These are phyloP conservation scores for Annulohypoxylon bovei DNA, from an alignment of 495 filamentous ascomycete genomes.

Conservation along the genomic window DNA sequence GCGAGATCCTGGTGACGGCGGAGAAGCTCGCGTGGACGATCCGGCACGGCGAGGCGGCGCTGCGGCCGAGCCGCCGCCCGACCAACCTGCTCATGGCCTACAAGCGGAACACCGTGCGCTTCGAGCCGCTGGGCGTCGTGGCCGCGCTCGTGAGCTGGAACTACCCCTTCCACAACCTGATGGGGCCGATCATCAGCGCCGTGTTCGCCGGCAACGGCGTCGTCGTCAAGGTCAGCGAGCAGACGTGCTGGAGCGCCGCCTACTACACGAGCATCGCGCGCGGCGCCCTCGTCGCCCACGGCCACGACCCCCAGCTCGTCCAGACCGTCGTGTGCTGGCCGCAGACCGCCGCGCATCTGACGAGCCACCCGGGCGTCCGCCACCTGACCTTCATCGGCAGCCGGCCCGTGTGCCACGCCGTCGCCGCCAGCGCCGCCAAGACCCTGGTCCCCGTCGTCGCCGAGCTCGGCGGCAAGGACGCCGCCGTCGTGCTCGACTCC, in stretches of 20 bases:
- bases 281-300: conserved; percentile 81
- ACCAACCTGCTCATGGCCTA: conserved; percentile 93
- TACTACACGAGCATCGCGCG: conserved; percentile 84
- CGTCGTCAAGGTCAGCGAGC: conserved; percentile 90
- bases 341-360: conserved; percentile 79
- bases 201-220: conserved; percentile 94
- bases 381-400: conserved; percentile 99
- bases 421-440: conserved; percentile 86
- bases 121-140: conserved; percentile 93
- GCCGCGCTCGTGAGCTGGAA: conserved; percentile 97
- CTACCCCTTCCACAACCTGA: conserved; percentile 93
- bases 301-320: conserved; percentile 83
- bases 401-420: conserved; percentile 83
- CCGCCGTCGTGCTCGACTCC: conserved; percentile 89
- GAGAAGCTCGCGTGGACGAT: conserved; percentile 98
- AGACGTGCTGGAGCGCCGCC: conserved; percentile 86
- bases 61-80: conserved; percentile 75
- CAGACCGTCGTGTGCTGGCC: conserved; percentile 91
- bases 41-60: conserved; percentile 84
- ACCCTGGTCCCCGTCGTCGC: conserved; percentile 83
- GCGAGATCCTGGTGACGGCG: conserved; percentile 90
- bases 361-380: conserved; percentile 81
- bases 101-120: conserved; percentile 89
- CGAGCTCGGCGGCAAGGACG: conserved; percentile 96
- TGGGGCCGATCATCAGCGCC: conserved; percentile 88